A percentile compares a stretch with the other conserved stretches of the same genome.
These are phyloP conservation scores for Aspergillus quadrilineatus DNA, from an alignment of 2,329 filamentous ascomycete genomes.

Conservation along the genomic window DNA sequence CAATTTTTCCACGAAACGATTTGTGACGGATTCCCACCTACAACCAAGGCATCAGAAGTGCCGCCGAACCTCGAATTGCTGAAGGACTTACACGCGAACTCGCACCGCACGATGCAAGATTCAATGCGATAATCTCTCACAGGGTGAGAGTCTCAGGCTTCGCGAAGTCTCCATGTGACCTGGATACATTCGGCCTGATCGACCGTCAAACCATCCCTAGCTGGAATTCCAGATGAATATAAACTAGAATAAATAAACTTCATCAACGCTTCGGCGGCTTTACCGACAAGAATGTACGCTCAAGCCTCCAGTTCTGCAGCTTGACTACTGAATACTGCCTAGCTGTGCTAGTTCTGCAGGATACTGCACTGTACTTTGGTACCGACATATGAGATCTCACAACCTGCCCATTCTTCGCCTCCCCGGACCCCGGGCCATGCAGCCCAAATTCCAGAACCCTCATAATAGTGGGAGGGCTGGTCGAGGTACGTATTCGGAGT, in stretches of 20 bases:
- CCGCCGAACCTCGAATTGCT: not conserved
- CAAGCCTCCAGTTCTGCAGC: not conserved
- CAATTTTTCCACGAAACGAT: no score
- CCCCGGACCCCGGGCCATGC: not conserved
- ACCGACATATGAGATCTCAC: conserved; percentile 1
- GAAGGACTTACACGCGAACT: not conserved
- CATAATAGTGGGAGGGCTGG: not conserved
- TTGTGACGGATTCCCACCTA: no score
- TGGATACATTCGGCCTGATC: not conserved
- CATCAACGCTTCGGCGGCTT: not conserved
- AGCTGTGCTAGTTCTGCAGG: not conserved
- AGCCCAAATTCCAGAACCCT: not conserved
- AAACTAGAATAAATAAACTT: conserved; percentile 2
- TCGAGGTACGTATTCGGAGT: not conserved
- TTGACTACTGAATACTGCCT: not conserved
- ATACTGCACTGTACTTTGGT: conserved; percentile 10
- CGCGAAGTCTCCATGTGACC: no score
- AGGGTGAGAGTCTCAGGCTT: not conserved
- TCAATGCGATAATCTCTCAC: conserved; percentile 5
- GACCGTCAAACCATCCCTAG: not conserved
- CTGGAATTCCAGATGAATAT: not conserved
- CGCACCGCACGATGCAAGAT: conserved; percentile 2
- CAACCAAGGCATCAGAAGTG: not conserved
- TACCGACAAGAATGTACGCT: not conserved
- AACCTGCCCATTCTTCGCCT: conserved; percentile 1